Base-by-base conservation (phyloP, 306 rosid species). In the Morella rubra region DNA sequence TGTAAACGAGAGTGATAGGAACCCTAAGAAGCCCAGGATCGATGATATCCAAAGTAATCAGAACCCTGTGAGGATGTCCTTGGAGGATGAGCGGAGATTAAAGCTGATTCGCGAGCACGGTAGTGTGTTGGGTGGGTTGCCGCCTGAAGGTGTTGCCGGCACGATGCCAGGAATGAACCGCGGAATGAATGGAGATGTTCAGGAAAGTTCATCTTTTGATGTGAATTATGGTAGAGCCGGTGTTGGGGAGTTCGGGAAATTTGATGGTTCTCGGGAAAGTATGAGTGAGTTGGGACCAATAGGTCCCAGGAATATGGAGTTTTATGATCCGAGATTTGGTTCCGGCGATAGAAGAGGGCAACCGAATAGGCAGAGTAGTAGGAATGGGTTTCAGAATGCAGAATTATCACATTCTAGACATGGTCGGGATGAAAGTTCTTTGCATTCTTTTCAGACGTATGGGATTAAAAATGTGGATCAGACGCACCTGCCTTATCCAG, bases 81-180 rank as follows among this genome's bases (percentile, higher is more conserved):
- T 71, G 5, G 96, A 91, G 4, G 87, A 87, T 75, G 90, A 90
- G 74, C 89, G 97, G 6, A 79, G 96, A 27, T 83, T 92, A 79
- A 87, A 89, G 89, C 75, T 95, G 32, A 89, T 95, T 80, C 99
- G 92, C 7, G 99, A 95, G 69, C 97, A 95, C 82, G 99, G 99
- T 0, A 66, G 82, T 32, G 81, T 41, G 24, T 53, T 71, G 14
- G 6, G 78, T 70, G 85, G 74, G 14, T 74, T 74, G n/a, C 76
- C 75, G 13, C 85, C 75, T 0, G 86, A 54, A 32, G 62, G 62
- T 22, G 68, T 50, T 53, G 64, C 73, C 37, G 52, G 18, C 3
- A 45, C 73, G 20, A 20, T 20, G 52, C 71, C n/a, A 1, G 65
- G 71, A 20, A 16, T 71, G 79, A 47, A 42, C 49, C 5, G 15